A percentile compares a stretch with the other conserved stretches of the same genome.
Conservation (phyloP, 495 filamentous ascomycete species). For the Neurospora intermedia region DNA sequence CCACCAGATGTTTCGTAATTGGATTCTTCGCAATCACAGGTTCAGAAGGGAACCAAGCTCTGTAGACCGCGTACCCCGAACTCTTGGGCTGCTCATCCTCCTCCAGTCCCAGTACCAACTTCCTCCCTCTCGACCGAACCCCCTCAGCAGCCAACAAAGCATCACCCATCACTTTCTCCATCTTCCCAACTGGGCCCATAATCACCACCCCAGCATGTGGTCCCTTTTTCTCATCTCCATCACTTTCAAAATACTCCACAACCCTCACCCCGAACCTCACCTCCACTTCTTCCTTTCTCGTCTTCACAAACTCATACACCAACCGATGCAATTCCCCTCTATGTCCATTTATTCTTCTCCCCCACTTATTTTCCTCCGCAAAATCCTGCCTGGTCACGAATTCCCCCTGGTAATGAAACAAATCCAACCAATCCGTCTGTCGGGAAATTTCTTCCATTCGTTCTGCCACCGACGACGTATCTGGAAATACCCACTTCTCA, state of each 20-base stretch:
- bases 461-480: constrained; percentile 32
- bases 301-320: neutral
- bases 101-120: constrained; percentile 51
- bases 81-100: constrained; percentile 52
- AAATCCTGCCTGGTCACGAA: constrained; percentile 24
- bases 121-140: constrained; percentile 47
- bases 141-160: constrained; percentile 55
- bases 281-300: constrained; percentile 31
- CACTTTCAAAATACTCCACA: constrained; percentile 49
- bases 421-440: constrained; percentile 25
- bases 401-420: constrained; percentile 22
- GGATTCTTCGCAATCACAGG: constrained; percentile 52
- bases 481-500: constrained; percentile 23
- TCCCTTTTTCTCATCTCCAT: constrained; percentile 5
- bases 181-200: constrained; percentile 9
- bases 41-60: constrained; percentile 46
- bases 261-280: constrained; percentile 46
- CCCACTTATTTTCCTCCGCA: constrained; percentile 19
- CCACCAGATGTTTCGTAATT: constrained; percentile 46
- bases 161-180: constrained; percentile 41
- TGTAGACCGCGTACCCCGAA: constrained; percentile 51
- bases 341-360: constrained; percentile 44
- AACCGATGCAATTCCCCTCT: constrained; percentile 46
- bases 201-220: constrained; percentile 44
- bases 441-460: constrained; percentile 40